Evolutionary conservation across 306 rosid genomes (phyloP).

Genomic region (Fragaria nilgerrensis): DNA sequence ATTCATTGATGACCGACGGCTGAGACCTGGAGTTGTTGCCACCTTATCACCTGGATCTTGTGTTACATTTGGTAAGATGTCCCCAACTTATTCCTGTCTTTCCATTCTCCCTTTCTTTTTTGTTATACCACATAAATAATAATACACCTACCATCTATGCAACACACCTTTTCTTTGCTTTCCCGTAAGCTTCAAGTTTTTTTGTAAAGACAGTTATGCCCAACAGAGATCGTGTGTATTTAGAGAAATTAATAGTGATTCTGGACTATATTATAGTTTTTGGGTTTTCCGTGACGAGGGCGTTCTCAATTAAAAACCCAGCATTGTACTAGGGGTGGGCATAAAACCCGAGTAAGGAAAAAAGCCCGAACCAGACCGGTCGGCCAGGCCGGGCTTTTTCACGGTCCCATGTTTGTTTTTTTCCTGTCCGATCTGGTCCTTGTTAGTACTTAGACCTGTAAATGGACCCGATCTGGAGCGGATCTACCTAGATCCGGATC

Average conservation of each 20-base stretch:
- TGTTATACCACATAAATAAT: not conserved
- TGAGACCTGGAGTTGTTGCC: slow-evolving; percentile 68
- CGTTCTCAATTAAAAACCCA: too few relatives aligned
- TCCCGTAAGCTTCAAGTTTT: not conserved
- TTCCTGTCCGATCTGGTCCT: too few relatives aligned
- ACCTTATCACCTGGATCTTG: slow-evolving; percentile 53
- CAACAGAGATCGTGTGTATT: not conserved
- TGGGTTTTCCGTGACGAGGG: too few relatives aligned
- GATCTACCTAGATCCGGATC: too few relatives aligned
- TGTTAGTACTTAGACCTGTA: too few relatives aligned
- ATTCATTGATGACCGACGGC: slow-evolving; percentile 62
- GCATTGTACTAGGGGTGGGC: too few relatives aligned
- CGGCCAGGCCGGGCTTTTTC: too few relatives aligned
- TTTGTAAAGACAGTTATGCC: not conserved
- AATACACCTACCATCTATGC: not conserved
- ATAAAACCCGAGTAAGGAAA: too few relatives aligned
- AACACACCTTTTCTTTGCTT: not conserved
- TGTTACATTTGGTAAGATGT: slow-evolving; percentile 67
- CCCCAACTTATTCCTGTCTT: slow-evolving; percentile 12
- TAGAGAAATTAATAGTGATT: not conserved
- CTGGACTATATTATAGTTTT: not conserved
- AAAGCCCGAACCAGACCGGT: too few relatives aligned
- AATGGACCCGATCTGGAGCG: too few relatives aligned
- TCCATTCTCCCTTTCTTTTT: not conserved
- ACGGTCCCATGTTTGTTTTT: too few relatives aligned